Evolutionary conservation across 2,329 filamentous ascomycete species (phyloP).

Genomic region (Verticillium longisporum): DNA sequence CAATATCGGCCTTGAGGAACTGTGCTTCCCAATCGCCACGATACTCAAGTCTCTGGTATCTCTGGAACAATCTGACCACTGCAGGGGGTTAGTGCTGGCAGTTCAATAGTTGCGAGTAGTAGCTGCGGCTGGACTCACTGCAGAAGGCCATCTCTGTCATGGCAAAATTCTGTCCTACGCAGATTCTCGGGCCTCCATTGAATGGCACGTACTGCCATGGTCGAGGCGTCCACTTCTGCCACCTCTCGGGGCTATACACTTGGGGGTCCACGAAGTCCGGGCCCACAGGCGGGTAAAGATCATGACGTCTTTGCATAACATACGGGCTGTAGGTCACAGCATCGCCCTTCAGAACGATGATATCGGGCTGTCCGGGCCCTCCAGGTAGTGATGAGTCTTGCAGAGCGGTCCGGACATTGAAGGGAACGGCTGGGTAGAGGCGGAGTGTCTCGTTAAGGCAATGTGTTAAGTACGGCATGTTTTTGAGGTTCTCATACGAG

Average conservation of each 20-base stretch:
- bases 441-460: conserved; percentile 72
- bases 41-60: conserved; percentile 48
- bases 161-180: conserved; percentile 54
- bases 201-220: conserved; percentile 46
- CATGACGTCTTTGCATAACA: conserved; percentile 41
- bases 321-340: conserved; percentile 42
- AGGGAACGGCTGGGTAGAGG: conserved; percentile 71
- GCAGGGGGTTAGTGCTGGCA: not conserved
- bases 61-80: conserved; percentile 50
- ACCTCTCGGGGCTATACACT: conserved; percentile 41
- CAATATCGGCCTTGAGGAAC: conserved; percentile 34
- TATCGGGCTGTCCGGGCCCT: conserved; percentile 19
- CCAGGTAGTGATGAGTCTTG: conserved; percentile 66
- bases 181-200: conserved; percentile 21
- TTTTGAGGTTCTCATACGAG: conserved; percentile 19
- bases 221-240: conserved; percentile 43
- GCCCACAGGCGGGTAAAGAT: conserved; percentile 38
- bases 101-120: not conserved
- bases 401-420: conserved; percentile 68
- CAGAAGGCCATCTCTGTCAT: conserved; percentile 49
- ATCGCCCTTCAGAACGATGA: conserved; percentile 39
- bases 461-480: conserved; percentile 73
- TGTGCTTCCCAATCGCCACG: conserved; percentile 37
- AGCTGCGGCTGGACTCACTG: conserved; percentile 21
- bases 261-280: conserved; percentile 28